Conservation (phyloP, 2,329 filamentous ascomycete genomes). For the Botrytis deweyae region DNA sequence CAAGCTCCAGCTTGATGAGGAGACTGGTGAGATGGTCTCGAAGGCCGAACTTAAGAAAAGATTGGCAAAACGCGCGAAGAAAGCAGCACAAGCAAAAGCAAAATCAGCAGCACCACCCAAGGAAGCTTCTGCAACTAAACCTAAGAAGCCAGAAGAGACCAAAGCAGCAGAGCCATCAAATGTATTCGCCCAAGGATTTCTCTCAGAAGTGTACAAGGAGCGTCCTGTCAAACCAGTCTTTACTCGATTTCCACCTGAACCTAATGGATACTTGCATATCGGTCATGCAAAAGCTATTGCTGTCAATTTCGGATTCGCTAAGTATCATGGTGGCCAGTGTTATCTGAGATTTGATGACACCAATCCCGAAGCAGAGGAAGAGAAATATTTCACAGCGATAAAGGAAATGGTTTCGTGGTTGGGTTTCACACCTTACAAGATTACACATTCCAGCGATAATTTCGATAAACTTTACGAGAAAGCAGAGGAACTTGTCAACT, state of each 20-base stretch:
- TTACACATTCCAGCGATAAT: slow-evolving; percentile 89
- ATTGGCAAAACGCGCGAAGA: slow-evolving; percentile 57
- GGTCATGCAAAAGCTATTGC: slow-evolving; percentile 95
- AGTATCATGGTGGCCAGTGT: slow-evolving; percentile 71
- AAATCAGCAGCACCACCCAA: slow-evolving; percentile 47
- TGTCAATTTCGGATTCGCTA: slow-evolving; percentile 94
- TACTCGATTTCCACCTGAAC: slow-evolving; percentile 80
- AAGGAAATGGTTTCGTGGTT: slow-evolving; percentile 86
- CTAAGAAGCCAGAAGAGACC: slow-evolving; percentile 38
- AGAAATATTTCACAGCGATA: slow-evolving; percentile 86
- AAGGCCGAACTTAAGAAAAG: slow-evolving; percentile 64
- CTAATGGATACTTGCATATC: slow-evolving; percentile 91
- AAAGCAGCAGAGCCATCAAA: slow-evolving; percentile 34
- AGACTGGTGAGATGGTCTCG: slow-evolving; percentile 65
- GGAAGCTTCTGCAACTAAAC: slow-evolving; percentile 33
- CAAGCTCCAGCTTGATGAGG: slow-evolving; percentile 61
- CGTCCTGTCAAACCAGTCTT: slow-evolving; percentile 60
- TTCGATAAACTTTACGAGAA: slow-evolving; percentile 83
- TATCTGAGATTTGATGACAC: slow-evolving; percentile 89
- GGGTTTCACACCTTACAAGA: slow-evolving; percentile 68
- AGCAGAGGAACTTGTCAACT: slow-evolving; percentile 77
- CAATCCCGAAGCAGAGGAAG: slow-evolving; percentile 90
- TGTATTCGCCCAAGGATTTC: slow-evolving; percentile 80
- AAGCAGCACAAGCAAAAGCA: slow-evolving; percentile 53
- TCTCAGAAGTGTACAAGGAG: slow-evolving; percentile 69